Evolutionary conservation across 176 grass and related monocot genomes (phyloP), one percentile per base, ranked within the genome.

Genomic region (Echinochloa phyllopogon): DNA sequence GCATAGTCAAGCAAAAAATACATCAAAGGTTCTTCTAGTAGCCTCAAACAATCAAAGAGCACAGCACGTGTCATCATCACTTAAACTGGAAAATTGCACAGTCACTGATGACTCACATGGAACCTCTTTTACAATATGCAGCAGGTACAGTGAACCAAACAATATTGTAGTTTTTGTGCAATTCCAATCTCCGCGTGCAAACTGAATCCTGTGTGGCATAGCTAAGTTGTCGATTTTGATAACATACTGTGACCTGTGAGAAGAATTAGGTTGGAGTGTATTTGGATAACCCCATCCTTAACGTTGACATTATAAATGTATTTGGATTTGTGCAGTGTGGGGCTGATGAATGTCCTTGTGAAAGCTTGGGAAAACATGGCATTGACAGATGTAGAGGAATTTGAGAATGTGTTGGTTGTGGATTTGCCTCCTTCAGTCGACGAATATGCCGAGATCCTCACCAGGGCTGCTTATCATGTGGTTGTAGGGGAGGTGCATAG

Each of bases 1-100:
- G 62, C 48, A 25, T 75, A 73, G 75, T 3, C 58, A 90, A 57
- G 57, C 47, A 48, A 69, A 62, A 40, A 76, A 86, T 42, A 65
- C 72, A n/a, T 82, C 64, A 80, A 94, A 88, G 75, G 79, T 94
- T 65, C 88, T 97, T 75, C 57, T 97, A 45, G 80, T 97, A 82
- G 73, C 65, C 5, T 77, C 48, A 57, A 86, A 40, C 2, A 57
- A 86, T 89, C 2, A 69, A 41, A 40, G 21, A 43, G 8, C 1
- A 1, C 65, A 20, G 5, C 4, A n/a, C 1, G 11, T 87, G 39
- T 74, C 82, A 65, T 86, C 74, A 3, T 84, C 66, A 15, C 85
- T 94, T 24, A 82, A 77, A 79, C 44, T 44, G 38, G 79, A 86
- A 94, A 76, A 83, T 21, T 86, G 87, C 64, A 83, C 77, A 5